A percentile compares a stretch with the other conserved stretches of the same genome.
Evolutionary conservation across 768 basidiomycete genomes (phyloP).

Genomic region (Mycena indigotica): DNA sequence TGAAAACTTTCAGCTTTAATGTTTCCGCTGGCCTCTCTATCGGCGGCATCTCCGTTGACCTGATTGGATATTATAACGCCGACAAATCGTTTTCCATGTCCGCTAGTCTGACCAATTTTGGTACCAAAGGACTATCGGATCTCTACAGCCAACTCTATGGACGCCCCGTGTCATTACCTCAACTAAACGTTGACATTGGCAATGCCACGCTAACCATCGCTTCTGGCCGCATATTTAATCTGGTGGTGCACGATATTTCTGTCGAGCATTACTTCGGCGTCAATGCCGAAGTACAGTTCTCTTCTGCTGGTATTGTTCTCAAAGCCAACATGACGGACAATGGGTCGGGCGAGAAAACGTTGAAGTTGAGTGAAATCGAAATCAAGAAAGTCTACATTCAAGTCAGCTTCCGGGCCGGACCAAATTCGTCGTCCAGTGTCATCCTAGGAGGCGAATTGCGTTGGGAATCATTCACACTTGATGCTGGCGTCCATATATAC

Average conservation of each 20-base stretch:
- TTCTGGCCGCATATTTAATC: neutral
- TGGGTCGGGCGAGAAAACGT: neutral
- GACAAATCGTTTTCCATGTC: constrained; percentile 2
- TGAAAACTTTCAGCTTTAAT: constrained; percentile 1
- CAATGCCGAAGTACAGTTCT: constrained; percentile 3
- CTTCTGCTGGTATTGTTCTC: neutral
- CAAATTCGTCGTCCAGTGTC: neutral
- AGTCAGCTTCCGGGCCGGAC: neutral
- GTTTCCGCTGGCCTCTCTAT: neutral
- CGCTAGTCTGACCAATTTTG: constrained; percentile 4
- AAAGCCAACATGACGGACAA: neutral
- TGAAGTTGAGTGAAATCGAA: neutral
- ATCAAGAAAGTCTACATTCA: constrained; percentile 1
- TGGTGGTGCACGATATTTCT: neutral
- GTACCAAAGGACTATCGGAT: neutral
- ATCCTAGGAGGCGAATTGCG: constrained; percentile 5
- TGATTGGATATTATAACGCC: neutral
- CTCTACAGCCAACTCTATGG: constrained; percentile 7
- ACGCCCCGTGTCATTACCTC: neutral
- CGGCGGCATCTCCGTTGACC: neutral
- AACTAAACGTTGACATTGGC: constrained; percentile 2
- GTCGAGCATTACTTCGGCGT: neutral
- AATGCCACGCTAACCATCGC: constrained; percentile 2
- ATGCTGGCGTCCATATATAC: constrained; percentile 7
- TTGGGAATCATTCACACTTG: constrained; percentile 1